phyloP scores from a whole-genome alignment of 345 rosid genomes.

The Xanthoceras sorbifolium region DNA sequence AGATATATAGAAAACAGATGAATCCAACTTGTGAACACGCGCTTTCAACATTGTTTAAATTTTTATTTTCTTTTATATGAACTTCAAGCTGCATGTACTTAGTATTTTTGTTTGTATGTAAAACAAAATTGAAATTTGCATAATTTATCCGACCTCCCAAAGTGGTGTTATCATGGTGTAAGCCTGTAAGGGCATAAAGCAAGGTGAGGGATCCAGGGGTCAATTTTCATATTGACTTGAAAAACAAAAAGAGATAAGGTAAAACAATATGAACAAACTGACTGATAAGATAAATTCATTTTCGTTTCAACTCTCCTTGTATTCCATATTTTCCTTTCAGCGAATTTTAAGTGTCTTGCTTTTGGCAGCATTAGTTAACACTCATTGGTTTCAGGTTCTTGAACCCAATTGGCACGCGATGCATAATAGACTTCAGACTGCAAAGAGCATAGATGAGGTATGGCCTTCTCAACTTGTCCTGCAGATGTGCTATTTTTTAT shows the following conservation, averaged over 20 bases:
- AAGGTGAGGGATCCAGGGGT: neutral
- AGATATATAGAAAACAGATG: neutral
- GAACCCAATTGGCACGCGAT: conserved; percentile 98
- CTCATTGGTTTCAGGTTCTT: conserved; percentile 63
- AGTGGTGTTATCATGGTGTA: neutral
- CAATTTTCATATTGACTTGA: neutral
- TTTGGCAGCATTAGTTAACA: neutral
- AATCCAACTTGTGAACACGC: neutral
- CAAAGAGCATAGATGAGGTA: conserved; percentile 93
- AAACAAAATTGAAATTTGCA: conserved; percentile 3
- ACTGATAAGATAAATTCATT: neutral
- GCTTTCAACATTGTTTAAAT: neutral
- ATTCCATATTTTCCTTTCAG: neutral
- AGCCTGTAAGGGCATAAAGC: neutral
- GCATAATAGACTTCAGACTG: conserved; percentile 71
- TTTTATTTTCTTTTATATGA: neutral
- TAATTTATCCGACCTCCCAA: neutral
- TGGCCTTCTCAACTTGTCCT: neutral
- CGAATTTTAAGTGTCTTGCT: neutral
- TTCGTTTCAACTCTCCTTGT: neutral
- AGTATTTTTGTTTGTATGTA: neutral
- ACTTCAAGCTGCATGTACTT: neutral
- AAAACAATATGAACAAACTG: neutral
- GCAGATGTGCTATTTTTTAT: neutral
- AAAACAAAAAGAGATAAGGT: neutral